Evolutionary conservation across 495 filamentous ascomycete genomes (phyloP).

Genomic region (Aspergillus homomorphus): DNA sequence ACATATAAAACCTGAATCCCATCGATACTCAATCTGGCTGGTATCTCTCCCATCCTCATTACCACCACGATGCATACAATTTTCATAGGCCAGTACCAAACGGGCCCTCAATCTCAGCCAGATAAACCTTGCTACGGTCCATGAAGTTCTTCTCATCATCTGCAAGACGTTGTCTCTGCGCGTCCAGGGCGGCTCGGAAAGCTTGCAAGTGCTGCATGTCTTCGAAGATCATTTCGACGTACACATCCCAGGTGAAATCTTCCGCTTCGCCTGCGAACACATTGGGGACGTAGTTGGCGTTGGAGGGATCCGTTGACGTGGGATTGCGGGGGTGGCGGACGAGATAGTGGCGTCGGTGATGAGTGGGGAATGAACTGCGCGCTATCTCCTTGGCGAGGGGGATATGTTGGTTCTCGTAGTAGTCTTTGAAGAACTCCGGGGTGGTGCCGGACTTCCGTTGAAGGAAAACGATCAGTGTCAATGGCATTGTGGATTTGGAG

Average conservation of each 20-base stretch:
- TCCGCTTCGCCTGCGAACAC: not conserved
- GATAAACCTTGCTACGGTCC: not conserved
- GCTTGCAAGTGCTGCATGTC: not conserved
- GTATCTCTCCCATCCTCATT: no score
- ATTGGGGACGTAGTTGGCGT: not conserved
- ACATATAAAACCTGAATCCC: no score
- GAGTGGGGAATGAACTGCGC: not conserved
- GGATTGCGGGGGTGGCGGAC: not conserved
- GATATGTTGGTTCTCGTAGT: not conserved
- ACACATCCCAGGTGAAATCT: not conserved
- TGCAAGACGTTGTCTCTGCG: not conserved
- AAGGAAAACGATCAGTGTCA: not conserved
- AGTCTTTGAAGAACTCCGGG: not conserved
- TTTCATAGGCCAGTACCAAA: no score
- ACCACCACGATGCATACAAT: no score
- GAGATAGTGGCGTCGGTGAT: not conserved
- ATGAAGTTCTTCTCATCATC: not conserved
- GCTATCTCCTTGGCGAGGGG: not conserved
- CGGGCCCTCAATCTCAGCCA: not conserved
- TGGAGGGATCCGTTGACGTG: not conserved
- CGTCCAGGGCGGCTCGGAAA: not conserved
- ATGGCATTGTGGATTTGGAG: not conserved
- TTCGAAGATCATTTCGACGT: not conserved
- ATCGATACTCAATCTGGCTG: no score
- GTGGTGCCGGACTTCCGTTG: not conserved